These are phyloP conservation scores for Lodderomyces parapsilosis DNA, from an alignment of 1,139 yeast genomes.

Conservation along the genomic window DNA sequence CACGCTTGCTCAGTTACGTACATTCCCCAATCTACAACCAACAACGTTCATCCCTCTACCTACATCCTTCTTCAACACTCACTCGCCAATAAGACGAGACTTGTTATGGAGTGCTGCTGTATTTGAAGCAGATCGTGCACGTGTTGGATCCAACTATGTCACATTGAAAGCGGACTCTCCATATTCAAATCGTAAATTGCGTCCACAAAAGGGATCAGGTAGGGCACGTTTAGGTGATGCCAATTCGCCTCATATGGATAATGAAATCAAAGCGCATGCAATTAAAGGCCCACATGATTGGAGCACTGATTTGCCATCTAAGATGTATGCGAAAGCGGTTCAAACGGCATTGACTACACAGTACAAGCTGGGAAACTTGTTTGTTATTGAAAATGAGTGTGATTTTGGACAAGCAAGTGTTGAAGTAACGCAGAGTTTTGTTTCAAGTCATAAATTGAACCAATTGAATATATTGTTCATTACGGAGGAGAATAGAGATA, in stretches of 20 bases:
- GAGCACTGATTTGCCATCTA: slow-evolving; percentile 76
- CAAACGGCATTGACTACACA: slow-evolving; percentile 80
- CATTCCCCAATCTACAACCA: slow-evolving; percentile 91
- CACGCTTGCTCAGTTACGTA: slow-evolving; percentile 76
- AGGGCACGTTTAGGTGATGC: slow-evolving; percentile 95
- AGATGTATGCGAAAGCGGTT: slow-evolving; percentile 73
- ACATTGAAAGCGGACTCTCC: slow-evolving; percentile 86
- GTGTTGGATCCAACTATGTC: slow-evolving; percentile 88
- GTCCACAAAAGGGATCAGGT: slow-evolving; percentile 93
- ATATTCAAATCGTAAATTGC: slow-evolving; percentile 77
- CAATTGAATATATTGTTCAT: slow-evolving; percentile 67
- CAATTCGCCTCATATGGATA: slow-evolving; percentile 87
- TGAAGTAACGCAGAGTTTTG: slow-evolving; percentile 41
- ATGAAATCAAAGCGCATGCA: slow-evolving; percentile 89
- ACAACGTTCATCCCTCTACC: slow-evolving; percentile 74
- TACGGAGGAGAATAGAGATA: slow-evolving; percentile 47
- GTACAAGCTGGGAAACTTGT: slow-evolving; percentile 71
- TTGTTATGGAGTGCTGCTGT: slow-evolving; percentile 92
- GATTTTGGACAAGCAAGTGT: slow-evolving; percentile 19
- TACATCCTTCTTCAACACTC: slow-evolving; percentile 49
- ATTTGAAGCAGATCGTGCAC: slow-evolving; percentile 82
- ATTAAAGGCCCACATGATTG: slow-evolving; percentile 89
- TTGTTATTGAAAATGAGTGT: slow-evolving; percentile 54
- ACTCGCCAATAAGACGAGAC: slow-evolving; percentile 83
- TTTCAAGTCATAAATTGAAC: slow-evolving; percentile 50